Evolutionary conservation across 2,329 filamentous ascomycete genomes (phyloP).

Genomic region (Parastagonospora avenae): DNA sequence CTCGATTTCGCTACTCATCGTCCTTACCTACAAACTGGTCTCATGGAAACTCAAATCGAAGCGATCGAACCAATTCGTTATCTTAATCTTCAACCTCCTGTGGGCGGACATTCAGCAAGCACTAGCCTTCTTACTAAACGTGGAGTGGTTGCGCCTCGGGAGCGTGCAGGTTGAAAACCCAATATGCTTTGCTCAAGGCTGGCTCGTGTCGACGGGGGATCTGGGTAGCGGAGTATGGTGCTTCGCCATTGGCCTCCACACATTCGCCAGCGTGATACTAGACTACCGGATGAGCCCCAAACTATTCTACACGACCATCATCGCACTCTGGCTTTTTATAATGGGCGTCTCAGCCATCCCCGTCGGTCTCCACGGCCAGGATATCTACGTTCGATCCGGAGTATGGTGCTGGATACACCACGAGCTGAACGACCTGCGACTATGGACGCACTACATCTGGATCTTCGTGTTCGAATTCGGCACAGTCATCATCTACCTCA

Average conservation of each 20-base stretch:
- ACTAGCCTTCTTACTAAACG: slow-evolving; percentile 67
- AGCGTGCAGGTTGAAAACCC: slow-evolving; percentile 59
- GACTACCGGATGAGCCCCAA: slow-evolving; percentile 58
- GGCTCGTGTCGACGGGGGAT: slow-evolving; percentile 70
- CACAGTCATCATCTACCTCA: slow-evolving; percentile 57
- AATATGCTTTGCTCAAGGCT: slow-evolving; percentile 69
- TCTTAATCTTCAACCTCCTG: slow-evolving; percentile 72
- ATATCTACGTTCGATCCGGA: slow-evolving; percentile 67
- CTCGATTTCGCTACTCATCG: slow-evolving; percentile 49
- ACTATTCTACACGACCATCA: slow-evolving; percentile 57
- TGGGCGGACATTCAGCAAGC: slow-evolving; percentile 71
- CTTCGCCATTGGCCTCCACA: slow-evolving; percentile 68
- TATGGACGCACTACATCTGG: slow-evolving; percentile 69
- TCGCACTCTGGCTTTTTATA: slow-evolving; percentile 62
- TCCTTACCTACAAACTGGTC: slow-evolving; percentile 56
- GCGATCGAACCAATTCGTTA: slow-evolving; percentile 66
- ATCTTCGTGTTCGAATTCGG: slow-evolving; percentile 63
- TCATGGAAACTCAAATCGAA: slow-evolving; percentile 44
- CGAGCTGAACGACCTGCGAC: slow-evolving; percentile 59
- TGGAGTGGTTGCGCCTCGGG: slow-evolving; percentile 61
- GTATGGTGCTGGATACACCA: slow-evolving; percentile 71
- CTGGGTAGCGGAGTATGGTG: slow-evolving; percentile 71
- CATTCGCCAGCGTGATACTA: slow-evolving; percentile 66
- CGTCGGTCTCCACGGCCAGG: slow-evolving; percentile 49
- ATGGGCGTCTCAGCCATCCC: slow-evolving; percentile 63